These are phyloP conservation scores for Afroboletus lepidellus DNA, from an alignment of 1,284 basidiomycete species.

Conservation along the genomic window DNA sequence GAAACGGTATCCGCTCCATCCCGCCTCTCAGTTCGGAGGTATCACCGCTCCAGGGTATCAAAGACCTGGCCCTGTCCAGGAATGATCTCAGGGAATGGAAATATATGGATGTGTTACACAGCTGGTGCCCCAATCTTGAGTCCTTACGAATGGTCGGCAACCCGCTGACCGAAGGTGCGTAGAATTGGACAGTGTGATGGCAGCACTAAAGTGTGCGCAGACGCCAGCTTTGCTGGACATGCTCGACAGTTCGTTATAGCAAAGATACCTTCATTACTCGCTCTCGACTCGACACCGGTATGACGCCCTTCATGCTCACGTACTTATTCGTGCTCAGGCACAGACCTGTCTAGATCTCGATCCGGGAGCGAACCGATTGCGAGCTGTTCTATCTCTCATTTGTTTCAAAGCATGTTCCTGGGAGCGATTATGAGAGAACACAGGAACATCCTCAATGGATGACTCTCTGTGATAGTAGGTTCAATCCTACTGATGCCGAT, in stretches of 20 bases:
- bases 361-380: constrained; percentile 77
- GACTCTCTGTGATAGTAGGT: constrained; percentile 62
- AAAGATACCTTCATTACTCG: constrained; percentile 59
- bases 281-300: constrained; percentile 71
- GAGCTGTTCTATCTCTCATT: constrained; percentile 83
- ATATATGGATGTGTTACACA: constrained; percentile 66
- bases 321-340: constrained; percentile 17
- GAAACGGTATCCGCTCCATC: constrained; percentile 57
- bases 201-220: constrained; percentile 29
- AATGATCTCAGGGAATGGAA: constrained; percentile 66
- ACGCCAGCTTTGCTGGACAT: constrained; percentile 41
- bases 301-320: constrained; percentile 20
- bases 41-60: constrained; percentile 38
- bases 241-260: constrained; percentile 72
- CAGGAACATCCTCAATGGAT: constrained; percentile 62
- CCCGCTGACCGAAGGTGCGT: constrained; percentile 55
- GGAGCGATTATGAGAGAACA: constrained; percentile 44
- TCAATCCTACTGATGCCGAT: not conserved
- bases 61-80: constrained; percentile 62
- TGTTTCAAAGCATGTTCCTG: constrained; percentile 46
- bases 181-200: constrained; percentile 1
- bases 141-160: constrained; percentile 61
- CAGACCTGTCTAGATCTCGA: constrained; percentile 51
- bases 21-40: constrained; percentile 36
- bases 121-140: constrained; percentile 64